These are phyloP conservation scores for Closterium sp. DNA, from an alignment of 139 green algal genomes.

Conservation along the genomic window DNA sequence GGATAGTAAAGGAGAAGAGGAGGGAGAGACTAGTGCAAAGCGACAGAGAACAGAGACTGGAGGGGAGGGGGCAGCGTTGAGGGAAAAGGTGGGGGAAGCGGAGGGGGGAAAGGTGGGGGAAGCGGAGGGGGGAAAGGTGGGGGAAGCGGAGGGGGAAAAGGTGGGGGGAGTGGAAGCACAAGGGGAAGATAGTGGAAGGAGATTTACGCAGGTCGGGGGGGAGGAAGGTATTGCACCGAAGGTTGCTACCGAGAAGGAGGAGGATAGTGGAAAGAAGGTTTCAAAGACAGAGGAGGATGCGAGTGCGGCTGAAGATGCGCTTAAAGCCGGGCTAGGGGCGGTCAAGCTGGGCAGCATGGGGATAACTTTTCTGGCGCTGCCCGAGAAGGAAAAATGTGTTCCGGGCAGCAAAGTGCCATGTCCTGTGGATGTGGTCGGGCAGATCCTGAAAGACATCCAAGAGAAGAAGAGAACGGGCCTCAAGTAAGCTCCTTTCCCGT, in stretches of 20 bases:
- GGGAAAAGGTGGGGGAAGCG: not conserved
- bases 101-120: not conserved
- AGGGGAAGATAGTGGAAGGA: no score
- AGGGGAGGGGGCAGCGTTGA: not conserved
- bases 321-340: not conserved
- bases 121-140: not conserved
- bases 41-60: not conserved
- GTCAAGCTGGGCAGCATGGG: conserved; percentile 29
- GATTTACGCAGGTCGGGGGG: no score
- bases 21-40: no score
- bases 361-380: conserved; percentile 2
- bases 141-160: not conserved
- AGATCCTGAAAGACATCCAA: not conserved
- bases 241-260: not conserved
- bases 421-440: conserved; percentile 6
- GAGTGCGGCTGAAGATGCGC: not conserved
- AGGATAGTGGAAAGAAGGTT: not conserved
- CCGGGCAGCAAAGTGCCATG: not conserved
- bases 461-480: not conserved
- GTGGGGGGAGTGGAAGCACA: no score
- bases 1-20: no score
- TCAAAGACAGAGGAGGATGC: not conserved
- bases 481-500: no score
- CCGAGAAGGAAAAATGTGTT: not conserved
- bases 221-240: not conserved